A percentile compares a stretch with the other conserved stretches of the same genome.
Conservation (phyloP, 495 filamentous ascomycete genomes). For the Podospora didyma region DNA sequence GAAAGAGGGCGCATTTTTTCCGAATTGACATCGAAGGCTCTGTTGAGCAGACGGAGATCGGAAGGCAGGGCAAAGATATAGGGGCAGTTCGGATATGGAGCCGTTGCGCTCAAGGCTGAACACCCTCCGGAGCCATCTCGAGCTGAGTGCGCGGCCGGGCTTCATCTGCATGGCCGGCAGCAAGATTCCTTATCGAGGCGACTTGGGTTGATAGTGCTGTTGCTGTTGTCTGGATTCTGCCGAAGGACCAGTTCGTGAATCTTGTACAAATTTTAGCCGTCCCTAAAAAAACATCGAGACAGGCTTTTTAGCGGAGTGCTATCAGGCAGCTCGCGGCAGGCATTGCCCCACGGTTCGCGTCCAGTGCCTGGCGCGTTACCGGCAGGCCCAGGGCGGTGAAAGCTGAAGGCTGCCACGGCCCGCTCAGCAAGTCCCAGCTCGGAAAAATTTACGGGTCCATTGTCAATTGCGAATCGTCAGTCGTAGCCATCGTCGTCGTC, state of each 20-base stretch:
- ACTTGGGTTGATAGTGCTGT: neutral
- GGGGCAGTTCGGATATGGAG: conserved; percentile 29
- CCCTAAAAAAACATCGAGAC: too few relatives aligned
- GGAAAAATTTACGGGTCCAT: conserved; percentile 6
- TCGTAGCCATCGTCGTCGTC: neutral
- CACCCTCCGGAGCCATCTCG: conserved; percentile 39
- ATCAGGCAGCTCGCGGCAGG: conserved; percentile 7
- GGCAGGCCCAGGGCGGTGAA: conserved; percentile 26
- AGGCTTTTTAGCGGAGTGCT: conserved; percentile 1
- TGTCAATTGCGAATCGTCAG: neutral
- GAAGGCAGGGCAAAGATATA: conserved; percentile 43
- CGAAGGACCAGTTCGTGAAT: too few relatives aligned
- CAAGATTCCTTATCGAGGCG: too few relatives aligned
- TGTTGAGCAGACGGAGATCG: neutral
- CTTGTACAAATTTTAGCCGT: too few relatives aligned
- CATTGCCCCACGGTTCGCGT: conserved; percentile 5
- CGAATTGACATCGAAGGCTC: conserved; percentile 1
- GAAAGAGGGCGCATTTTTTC: conserved; percentile 13
- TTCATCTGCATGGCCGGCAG: conserved; percentile 16
- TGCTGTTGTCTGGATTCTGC: neutral
- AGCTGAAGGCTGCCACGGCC: neutral
- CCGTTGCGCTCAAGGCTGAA: conserved; percentile 36
- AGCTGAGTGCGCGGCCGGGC: conserved; percentile 16
- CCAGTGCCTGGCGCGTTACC: neutral
- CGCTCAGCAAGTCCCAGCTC: neutral